These are phyloP conservation scores for Rhodofomes roseus DNA, from an alignment of 1,284 basidiomycete species.

Conservation along the genomic window DNA sequence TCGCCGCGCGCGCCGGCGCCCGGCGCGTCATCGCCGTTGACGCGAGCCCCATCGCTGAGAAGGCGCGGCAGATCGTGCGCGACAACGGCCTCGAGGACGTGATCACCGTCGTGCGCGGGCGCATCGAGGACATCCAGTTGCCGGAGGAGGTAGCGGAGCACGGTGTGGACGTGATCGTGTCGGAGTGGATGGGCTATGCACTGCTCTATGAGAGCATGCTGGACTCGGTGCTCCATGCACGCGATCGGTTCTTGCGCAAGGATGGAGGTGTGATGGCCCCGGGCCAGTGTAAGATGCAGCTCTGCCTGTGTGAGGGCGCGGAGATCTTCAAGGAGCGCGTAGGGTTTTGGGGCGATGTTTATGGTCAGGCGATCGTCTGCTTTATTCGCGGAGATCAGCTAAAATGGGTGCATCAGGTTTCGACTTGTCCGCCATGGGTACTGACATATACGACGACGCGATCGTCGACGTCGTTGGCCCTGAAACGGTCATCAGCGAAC, in stretches of 20 bases:
- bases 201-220: slow-evolving; percentile 96
- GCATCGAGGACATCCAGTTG: slow-evolving; percentile 80
- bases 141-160: slow-evolving; percentile 53
- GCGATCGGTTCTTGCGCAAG: slow-evolving; percentile 80
- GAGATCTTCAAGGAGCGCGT: slow-evolving; percentile 80
- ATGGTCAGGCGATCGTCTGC: slow-evolving; percentile 48
- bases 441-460: slow-evolving; percentile 72
- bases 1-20: slow-evolving; percentile 90
- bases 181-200: slow-evolving; percentile 98
- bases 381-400: background rate
- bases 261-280: slow-evolving; percentile 85
- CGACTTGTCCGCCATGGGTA: slow-evolving; percentile 77
- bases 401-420: slow-evolving; percentile 53
- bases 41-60: slow-evolving; percentile 83
- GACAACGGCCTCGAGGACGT: slow-evolving; percentile 75
- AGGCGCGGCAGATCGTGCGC: slow-evolving; percentile 79
- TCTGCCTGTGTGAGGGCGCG: slow-evolving; percentile 75
- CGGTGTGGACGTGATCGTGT: slow-evolving; percentile 90
- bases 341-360: slow-evolving; percentile 88
- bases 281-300: slow-evolving; percentile 84
- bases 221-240: slow-evolving; percentile 87
- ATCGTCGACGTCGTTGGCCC: slow-evolving; percentile 77
- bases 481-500: slow-evolving; percentile 66
- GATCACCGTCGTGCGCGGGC: slow-evolving; percentile 87
- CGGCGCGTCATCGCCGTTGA: slow-evolving; percentile 94